Base-by-base conservation (phyloP, 495 filamentous ascomycete genomes). In the Penicillium crystallinum region DNA sequence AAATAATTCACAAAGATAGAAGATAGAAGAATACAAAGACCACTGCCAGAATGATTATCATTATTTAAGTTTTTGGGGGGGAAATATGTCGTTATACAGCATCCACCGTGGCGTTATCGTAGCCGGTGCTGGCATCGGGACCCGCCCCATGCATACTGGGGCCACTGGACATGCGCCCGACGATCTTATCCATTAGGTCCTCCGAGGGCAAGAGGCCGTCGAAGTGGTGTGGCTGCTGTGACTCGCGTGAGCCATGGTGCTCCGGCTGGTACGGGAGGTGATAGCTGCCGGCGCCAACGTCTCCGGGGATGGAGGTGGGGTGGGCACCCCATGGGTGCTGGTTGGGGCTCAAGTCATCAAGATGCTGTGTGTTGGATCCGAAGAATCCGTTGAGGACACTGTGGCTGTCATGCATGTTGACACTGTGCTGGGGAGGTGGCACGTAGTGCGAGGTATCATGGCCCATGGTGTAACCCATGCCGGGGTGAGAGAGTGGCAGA, bases 131-230 rank as follows among this genome's bases (percentile, higher is more conserved):
- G 3, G 58, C 54, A 64, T 71, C 69, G 39, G 64, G 68, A 48
- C 68, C 69, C 29, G 64, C 67, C 63, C 70, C 69, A 53, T 73
- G 68, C 61, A 75, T 72, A 49, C 56, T 55, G 21, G 64, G 54
- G 39, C 64, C 69, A 30, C 62, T 66, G 37, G 70, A 61, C 45
- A 74, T 67, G 15, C 65, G 66, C 22, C 71, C 66, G 30, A 74
- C 70, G 18, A 74, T 44, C 56, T 72, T 76, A 38, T 70, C 67
- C 56, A 73, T 68, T 44, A 76, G 59, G 48, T 74, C 70, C 15
- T 74, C 72, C 1, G 65, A 54, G n/a, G 68, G 59, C 52, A 72
- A 41, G 8, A 73, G 49, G 3, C 63, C 64, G 39, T 76, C 71
- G 22, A 75, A 69, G 19, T 65, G 62, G 49, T 65, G 63, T 27